These are phyloP conservation scores for Trichoderma koningii DNA, from an alignment of 2,329 filamentous ascomycete species.

Conservation along the genomic window DNA sequence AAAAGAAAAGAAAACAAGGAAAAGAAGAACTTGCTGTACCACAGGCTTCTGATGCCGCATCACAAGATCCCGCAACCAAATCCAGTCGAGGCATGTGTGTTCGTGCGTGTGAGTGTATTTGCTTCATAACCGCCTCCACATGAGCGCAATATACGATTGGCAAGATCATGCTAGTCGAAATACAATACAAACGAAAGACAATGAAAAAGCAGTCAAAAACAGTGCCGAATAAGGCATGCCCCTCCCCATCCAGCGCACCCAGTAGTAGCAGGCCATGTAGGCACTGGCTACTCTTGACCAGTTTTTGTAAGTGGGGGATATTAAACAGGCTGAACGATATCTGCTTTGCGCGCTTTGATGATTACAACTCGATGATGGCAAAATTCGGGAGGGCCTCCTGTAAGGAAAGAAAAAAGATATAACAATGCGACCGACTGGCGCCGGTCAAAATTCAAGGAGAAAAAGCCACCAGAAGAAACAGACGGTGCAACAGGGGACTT, in stretches of 20 bases:
- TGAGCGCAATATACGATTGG: conserved; percentile 26
- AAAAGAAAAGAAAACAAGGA: not conserved
- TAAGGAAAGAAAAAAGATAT: conserved; percentile 15
- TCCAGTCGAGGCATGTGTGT: conserved; percentile 22
- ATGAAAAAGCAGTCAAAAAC: conserved; percentile 20
- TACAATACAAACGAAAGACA: conserved; percentile 26
- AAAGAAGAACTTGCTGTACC: conserved; percentile 16
- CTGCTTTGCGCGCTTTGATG: conserved; percentile 26
- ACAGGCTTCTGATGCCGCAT: conserved; percentile 19
- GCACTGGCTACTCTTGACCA: conserved; percentile 1
- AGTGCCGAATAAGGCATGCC: conserved; percentile 25
- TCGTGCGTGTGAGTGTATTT: not conserved
- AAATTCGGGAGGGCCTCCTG: conserved; percentile 20
- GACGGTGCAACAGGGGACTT: not conserved
- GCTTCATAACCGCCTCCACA: conserved; percentile 27
- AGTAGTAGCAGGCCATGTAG: not conserved
- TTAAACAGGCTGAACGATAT: conserved; percentile 28
- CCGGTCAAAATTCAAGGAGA: conserved; percentile 5
- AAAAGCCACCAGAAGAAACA: not conserved
- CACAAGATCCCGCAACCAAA: conserved; percentile 26
- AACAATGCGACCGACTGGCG: conserved; percentile 4
- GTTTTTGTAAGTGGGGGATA: conserved; percentile 4
- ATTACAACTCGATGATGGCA: conserved; percentile 26
- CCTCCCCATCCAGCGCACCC: conserved; percentile 8
- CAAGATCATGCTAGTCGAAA: conserved; percentile 28